Percentiles rank a stretch among this genome's conserved stretches.
Conservation (phyloP, 345 rosid species). For the Rhizophora mangle region DNA sequence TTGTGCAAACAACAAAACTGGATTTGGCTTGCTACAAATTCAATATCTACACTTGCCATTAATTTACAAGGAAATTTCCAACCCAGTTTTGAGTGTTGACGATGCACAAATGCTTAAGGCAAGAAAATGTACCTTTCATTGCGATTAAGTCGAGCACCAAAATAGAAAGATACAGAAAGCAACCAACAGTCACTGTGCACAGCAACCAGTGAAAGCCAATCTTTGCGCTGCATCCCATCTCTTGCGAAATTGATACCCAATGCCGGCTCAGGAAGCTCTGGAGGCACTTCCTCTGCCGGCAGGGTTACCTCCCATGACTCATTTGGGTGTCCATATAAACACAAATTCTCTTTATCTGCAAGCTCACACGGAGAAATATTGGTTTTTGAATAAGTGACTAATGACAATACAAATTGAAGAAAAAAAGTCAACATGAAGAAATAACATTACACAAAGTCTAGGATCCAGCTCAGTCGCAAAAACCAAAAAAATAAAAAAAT, state of each 20-base stretch:
- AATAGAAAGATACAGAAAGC: conserved; percentile 94
- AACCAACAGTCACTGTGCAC: conserved; percentile 98
- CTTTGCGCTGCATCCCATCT: conserved; percentile 96
- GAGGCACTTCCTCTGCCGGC: conserved; percentile 97
- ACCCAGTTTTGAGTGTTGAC: no score
- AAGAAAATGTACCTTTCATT: conserved; percentile 62
- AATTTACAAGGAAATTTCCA: no score
- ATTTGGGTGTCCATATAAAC: conserved; percentile 86
- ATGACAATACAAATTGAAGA: neutral
- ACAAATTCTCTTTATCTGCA: conserved; percentile 88
- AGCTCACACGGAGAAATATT: neutral
- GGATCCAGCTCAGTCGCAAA: no score
- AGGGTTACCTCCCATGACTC: conserved; percentile 93
- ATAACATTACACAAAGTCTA: no score
- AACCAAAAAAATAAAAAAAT: no score
- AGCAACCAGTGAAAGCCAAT: conserved; percentile 89
- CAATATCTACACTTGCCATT: no score
- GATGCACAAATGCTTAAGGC: neutral
- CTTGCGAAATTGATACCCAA: conserved; percentile 93
- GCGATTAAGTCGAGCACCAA: conserved; percentile 90
- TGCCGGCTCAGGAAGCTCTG: conserved; percentile 97
- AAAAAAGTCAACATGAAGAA: neutral
- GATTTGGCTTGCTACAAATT: no score
- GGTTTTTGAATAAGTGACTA: neutral
- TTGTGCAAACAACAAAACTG: no score